Evolutionary conservation across 2,329 filamentous ascomycete genomes (phyloP).

Genomic region (Periconia sp.): DNA sequence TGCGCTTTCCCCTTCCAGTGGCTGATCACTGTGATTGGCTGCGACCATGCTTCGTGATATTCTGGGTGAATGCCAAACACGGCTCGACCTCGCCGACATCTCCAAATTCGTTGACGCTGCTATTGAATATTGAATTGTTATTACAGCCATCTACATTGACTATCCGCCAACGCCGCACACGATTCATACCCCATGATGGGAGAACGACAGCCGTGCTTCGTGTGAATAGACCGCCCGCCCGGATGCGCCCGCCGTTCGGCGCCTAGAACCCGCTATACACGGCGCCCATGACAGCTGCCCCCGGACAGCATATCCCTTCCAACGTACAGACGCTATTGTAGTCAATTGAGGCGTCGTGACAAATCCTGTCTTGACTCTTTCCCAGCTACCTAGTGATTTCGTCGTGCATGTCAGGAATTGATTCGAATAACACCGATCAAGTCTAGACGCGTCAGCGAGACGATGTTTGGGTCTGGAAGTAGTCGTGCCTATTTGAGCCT

Average conservation of each 20-base stretch:
- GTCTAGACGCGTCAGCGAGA: not conserved
- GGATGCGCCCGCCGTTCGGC: conserved; percentile 23
- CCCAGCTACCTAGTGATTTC: conserved; percentile 4
- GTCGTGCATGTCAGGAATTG: conserved; percentile 20
- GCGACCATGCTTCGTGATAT: conserved; percentile 23
- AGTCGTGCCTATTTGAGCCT: not conserved
- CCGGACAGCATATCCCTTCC: conserved; percentile 7
- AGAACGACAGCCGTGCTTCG: too few species aligned
- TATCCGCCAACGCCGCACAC: conserved; percentile 4
- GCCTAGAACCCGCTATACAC: conserved; percentile 12
- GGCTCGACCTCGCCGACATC: conserved; percentile 37
- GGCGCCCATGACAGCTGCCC: conserved; percentile 3
- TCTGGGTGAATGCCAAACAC: conserved; percentile 19
- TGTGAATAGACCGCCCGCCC: conserved; percentile 2
- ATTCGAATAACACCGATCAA: conserved; percentile 14
- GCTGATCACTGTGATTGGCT: conserved; percentile 23
- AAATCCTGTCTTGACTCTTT: conserved; percentile 14
- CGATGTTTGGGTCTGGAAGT: not conserved
- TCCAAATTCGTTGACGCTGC: conserved; percentile 17
- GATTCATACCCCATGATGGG: too few species aligned
- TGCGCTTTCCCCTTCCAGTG: conserved; percentile 17
- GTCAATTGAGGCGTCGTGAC: conserved; percentile 15
- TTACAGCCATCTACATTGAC: conserved; percentile 11
- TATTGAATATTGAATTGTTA: conserved; percentile 18
- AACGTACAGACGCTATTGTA: conserved; percentile 5